Base-by-base conservation (phyloP, 2,329 filamentous ascomycete species). In the Xylaria sp. region DNA sequence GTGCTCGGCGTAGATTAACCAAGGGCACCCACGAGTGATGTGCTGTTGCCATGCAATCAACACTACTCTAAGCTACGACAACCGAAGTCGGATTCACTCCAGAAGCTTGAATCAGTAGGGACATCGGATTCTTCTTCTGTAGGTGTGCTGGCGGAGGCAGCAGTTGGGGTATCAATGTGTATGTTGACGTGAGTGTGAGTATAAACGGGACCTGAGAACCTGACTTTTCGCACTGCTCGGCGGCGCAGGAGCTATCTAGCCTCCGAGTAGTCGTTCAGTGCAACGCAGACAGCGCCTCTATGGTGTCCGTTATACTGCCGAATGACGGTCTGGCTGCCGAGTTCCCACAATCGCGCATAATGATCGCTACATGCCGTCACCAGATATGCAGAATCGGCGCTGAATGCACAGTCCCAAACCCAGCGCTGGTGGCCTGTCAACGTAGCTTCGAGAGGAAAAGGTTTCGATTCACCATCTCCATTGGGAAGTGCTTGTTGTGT, bases 401-500 rank as follows among this genome's bases (percentile, higher is more conserved):
- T 95, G 80, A 97, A 97, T 0, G 94, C 94, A 75, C 94, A 97
- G 79, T 97, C 94, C 94, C 94, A 97, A 0, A 97, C 94, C 94
- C 94, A 97, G 61, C 94, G 90, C 81, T 97, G 94, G 80, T 97
- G 94, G 61, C 92, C 93, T 25, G 92, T 92, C 1, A 97, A 87
- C 1, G 93, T 96, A 2, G 93, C 94, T 79, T 97, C 92, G 22
- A 97, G 87, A 10, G 90, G 91, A 73, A 92, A 96, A 47, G 84
- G 90, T 78, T 85, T 87, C 9, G 84, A 79, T n/a, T 73, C n/a
- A 73, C 68, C 47, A 66, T 72, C 49, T 64, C 71, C 62, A 55
- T 66, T 66, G 36, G 56, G 29, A 5, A 44, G 25, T 13, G 25
- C 20, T 36, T 64, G 42, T 25, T 59, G 56, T 11, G 29, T 31